Evolutionary conservation across 768 basidiomycete genomes (phyloP), one percentile per base, ranked within the genome.

Genomic region (Phanerodontia chrysosporium): DNA sequence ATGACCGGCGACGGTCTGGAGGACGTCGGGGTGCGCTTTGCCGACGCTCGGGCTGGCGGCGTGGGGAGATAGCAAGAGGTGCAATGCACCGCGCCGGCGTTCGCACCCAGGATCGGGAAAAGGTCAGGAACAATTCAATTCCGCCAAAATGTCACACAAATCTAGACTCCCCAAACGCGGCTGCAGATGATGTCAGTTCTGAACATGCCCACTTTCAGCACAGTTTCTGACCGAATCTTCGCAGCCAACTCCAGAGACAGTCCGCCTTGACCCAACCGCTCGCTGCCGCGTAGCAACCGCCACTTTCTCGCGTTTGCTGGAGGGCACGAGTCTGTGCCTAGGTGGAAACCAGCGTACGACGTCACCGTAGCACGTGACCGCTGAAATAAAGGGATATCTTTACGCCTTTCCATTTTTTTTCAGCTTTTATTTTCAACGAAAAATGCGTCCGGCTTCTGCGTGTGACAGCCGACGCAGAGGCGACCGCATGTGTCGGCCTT

Each of bases 1-100:
- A 66, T 66, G 39, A 24, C 32, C 39, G 1, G 39, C 39, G 58
- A 42, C 21, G 39, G 25, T 39, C 36, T 29, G 14, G 57, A 22
- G 13, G 49, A 51, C 57, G 21, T 21, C 24, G 57, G 28, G 39
- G 35, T 2, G 10, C 18, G 51, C 9, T 44, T 42, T 25, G 44
- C 45, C 29, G 29, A 29, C 9, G 28, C 27, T 45, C 55, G 45
- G 27, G 29, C 21, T 45, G 44, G 44, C 44, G 21, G 44, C 30
- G 55, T 56, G 45, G 22, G 25, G 35, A 42, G 10, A 30, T 13
- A 28, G 46, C 24, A 51, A 28, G n/a, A n/a, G 29, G 32, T 35
- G 32, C 32, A 35, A 35, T n/a, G 24, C 18, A 13, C 25, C n/a
- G 27, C 27, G 30, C 13, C 5, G 25, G 16, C 36, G 22, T 3